These are phyloP conservation scores for Prunus mume DNA, from an alignment of 306 rosid species.

Conservation along the genomic window DNA sequence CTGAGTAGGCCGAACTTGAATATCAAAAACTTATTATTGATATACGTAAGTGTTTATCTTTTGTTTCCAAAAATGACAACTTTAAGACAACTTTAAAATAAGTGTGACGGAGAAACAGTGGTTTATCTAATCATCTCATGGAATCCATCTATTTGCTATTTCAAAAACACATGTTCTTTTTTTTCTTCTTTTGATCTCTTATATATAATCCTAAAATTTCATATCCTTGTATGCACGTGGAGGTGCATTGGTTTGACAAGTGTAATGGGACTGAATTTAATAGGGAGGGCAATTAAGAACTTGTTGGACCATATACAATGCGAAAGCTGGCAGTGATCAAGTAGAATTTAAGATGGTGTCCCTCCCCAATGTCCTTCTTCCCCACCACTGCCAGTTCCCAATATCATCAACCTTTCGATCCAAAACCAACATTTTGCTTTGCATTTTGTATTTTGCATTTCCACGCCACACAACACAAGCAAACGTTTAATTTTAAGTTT, in stretches of 20 bases:
- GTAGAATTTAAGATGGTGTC: conserved; percentile 63
- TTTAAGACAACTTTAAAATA: too few relatives aligned
- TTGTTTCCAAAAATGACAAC: too few relatives aligned
- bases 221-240: conserved; percentile 26
- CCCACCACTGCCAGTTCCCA: background rate
- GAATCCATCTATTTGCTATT: too few relatives aligned
- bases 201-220: too few relatives aligned
- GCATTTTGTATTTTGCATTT: background rate
- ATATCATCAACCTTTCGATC: background rate
- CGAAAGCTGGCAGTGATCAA: conserved; percentile 76
- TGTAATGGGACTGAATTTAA: conserved; percentile 46
- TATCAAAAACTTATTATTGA: too few relatives aligned
- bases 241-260: conserved; percentile 41
- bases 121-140: too few relatives aligned
- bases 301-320: conserved; percentile 62
- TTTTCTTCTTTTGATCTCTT: too few relatives aligned
- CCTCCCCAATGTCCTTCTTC: conserved; percentile 68
- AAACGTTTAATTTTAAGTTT: too few relatives aligned
- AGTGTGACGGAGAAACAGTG: too few relatives aligned
- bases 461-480: background rate
- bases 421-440: background rate
- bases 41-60: too few relatives aligned
- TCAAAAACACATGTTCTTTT: accelerated
- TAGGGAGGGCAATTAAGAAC: conserved; percentile 53
- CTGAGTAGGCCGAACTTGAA: too few relatives aligned